Percentiles rank a stretch among this genome's conserved stretches.
phyloP scores from a whole-genome alignment of 2,329 filamentous ascomycete species.

The Nothophoma quercina region DNA sequence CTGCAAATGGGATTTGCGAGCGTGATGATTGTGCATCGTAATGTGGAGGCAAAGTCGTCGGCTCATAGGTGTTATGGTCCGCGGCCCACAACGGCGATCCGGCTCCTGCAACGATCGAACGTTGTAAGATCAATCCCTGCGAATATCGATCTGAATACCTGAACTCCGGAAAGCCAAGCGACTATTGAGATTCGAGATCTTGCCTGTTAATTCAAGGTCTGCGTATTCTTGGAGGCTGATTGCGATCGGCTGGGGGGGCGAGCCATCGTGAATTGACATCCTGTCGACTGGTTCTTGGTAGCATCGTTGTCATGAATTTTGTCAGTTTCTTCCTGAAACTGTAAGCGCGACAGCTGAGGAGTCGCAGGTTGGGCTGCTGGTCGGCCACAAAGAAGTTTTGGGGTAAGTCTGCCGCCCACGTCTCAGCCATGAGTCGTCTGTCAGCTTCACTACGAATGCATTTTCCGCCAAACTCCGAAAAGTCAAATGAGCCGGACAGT shows the following conservation, averaged over 20 bases:
- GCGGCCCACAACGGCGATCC: neutral
- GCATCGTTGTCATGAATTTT: constrained; percentile 1
- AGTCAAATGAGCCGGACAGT: too few relatives aligned
- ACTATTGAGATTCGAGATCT: neutral
- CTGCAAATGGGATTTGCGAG: neutral
- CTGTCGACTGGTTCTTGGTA: neutral
- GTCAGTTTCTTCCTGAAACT: constrained; percentile 11
- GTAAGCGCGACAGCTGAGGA: constrained; percentile 13
- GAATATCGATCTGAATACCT: neutral
- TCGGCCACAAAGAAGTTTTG: neutral
- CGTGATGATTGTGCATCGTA: neutral
- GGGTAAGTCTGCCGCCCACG: constrained; percentile 4
- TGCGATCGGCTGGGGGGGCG: constrained; percentile 2
- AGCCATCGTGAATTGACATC: neutral
- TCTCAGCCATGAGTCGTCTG: neutral
- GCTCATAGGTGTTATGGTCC: neutral
- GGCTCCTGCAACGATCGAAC: constrained; percentile 1
- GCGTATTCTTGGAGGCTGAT: neutral
- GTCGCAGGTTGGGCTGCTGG: neutral
- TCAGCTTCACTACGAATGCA: neutral
- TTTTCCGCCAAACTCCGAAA: neutral
- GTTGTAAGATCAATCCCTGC: constrained; percentile 1
- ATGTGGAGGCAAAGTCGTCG: neutral
- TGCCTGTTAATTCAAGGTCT: neutral
- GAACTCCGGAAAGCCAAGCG: neutral